Evolutionary conservation across 176 grass and related monocot genomes (phyloP).

Genomic region (Aegilops bicornis): DNA sequence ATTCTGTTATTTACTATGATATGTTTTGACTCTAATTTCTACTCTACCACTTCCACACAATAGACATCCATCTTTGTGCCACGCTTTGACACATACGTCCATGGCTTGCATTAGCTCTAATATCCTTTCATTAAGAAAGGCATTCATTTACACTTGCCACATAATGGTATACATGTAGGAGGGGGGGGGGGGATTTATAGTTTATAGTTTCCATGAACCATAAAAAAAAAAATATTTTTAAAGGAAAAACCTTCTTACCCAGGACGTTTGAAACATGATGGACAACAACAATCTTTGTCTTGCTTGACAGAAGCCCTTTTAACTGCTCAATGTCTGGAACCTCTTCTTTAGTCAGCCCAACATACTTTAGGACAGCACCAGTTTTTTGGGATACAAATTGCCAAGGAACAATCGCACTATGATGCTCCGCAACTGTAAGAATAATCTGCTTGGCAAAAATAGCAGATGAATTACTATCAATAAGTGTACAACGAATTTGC

Average conservation of each 20-base stretch:
- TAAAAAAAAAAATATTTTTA: not conserved
- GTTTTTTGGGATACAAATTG: constrained; percentile 85
- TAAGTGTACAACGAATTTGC: not conserved
- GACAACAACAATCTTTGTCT: constrained; percentile 84
- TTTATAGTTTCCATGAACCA: constrained; percentile 3
- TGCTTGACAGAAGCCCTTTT: constrained; percentile 75
- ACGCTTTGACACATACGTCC: not conserved
- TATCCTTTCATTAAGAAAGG: not conserved
- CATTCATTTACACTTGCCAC: not conserved
- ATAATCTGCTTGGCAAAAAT: constrained; percentile 52
- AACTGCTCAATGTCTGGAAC: constrained; percentile 82
- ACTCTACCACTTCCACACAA: not conserved
- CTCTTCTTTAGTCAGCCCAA: constrained; percentile 80
- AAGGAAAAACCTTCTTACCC: constrained; percentile 47
- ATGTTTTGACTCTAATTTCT: not conserved
- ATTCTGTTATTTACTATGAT: constrained; percentile 16
- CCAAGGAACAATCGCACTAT: constrained; percentile 92
- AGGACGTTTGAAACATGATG: constrained; percentile 92
- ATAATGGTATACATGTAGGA: not conserved
- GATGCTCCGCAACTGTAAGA: constrained; percentile 86
- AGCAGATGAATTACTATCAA: constrained; percentile 6
- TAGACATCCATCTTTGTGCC: not conserved
- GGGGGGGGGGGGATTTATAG: no score
- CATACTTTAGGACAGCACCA: constrained; percentile 84
- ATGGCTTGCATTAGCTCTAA: not conserved